A percentile compares a stretch with the other conserved stretches of the same genome.
Conservation (phyloP, 768 basidiomycete species). For the Mycena crocata region DNA sequence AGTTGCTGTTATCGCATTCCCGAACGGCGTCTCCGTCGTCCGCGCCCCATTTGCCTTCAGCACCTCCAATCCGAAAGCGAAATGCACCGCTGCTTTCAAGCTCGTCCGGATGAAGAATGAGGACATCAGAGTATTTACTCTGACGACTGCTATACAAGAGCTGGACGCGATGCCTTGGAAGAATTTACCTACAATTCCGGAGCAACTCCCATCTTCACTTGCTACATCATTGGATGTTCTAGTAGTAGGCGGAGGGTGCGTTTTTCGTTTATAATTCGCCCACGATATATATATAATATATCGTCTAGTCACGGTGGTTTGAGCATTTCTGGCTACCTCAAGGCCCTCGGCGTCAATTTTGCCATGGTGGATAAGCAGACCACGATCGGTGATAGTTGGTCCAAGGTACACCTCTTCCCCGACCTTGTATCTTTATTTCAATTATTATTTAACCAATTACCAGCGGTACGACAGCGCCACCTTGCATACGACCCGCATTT, state of each 20-base stretch:
- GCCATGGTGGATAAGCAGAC: slow-evolving; percentile 61
- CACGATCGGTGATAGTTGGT: slow-evolving; percentile 57
- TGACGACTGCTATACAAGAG: slow-evolving; percentile 26
- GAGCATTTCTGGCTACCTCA: slow-evolving; percentile 39
- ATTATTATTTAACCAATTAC: not conserved
- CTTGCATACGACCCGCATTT: slow-evolving; percentile 41
- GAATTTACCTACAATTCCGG: not conserved
- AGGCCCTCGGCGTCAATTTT: slow-evolving; percentile 57
- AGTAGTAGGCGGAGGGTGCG: slow-evolving; percentile 53
- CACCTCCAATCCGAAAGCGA: slow-evolving; percentile 18
- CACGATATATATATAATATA: not conserved
- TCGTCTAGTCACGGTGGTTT: slow-evolving; percentile 35
- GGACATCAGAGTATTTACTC: slow-evolving; percentile 27
- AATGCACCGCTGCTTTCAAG: slow-evolving; percentile 31
- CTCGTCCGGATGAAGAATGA: slow-evolving; percentile 29
- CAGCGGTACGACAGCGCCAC: slow-evolving; percentile 33
- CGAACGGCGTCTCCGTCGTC: slow-evolving; percentile 30
- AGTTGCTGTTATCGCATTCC: slow-evolving; percentile 14
- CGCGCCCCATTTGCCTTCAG: slow-evolving; percentile 27
- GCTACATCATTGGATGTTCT: slow-evolving; percentile 45
- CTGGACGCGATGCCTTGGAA: slow-evolving; percentile 24
- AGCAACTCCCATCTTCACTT: slow-evolving; percentile 1
- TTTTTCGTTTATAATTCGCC: not conserved
- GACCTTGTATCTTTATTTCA: not conserved
- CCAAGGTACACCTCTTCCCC: slow-evolving; percentile 50